phyloP scores from a whole-genome alignment of 2,329 filamentous ascomycete genomes.

The Xylaria hypoxylon region DNA sequence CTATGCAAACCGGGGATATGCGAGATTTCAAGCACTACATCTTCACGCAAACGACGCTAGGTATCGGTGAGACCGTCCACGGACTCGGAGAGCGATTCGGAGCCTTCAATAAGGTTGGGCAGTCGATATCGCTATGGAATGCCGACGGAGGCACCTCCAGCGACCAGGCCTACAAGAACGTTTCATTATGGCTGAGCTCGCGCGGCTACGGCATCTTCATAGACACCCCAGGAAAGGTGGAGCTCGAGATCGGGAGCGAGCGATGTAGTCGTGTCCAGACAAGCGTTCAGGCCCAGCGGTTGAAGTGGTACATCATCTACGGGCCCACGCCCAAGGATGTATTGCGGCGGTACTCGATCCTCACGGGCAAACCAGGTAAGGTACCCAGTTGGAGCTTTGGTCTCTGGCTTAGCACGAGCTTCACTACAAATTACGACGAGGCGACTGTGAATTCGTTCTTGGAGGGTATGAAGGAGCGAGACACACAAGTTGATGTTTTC shows the following conservation, averaged over 20 bases:
- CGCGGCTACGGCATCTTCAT: conserved; percentile 83
- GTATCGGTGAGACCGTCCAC: conserved; percentile 75
- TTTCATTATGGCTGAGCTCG: conserved; percentile 76
- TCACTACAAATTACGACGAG: conserved; percentile 80
- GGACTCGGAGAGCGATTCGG: conserved; percentile 83
- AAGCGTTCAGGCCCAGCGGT: conserved; percentile 73
- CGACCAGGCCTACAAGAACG: conserved; percentile 79
- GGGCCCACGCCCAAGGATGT: conserved; percentile 79
- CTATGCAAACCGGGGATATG: conserved; percentile 66
- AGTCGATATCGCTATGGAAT: conserved; percentile 74
- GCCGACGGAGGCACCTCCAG: conserved; percentile 73
- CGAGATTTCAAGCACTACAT: conserved; percentile 65
- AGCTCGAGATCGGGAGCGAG: conserved; percentile 80
- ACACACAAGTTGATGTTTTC: conserved; percentile 76
- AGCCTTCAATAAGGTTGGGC: conserved; percentile 80
- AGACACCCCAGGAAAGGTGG: conserved; percentile 75
- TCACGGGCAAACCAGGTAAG: conserved; percentile 73
- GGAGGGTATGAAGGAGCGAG: conserved; percentile 73
- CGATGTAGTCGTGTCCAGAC: conserved; percentile 77
- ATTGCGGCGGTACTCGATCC: conserved; percentile 71
- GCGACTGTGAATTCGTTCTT: conserved; percentile 75
- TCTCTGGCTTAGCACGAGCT: conserved; percentile 81
- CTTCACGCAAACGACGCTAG: conserved; percentile 66
- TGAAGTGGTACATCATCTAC: conserved; percentile 81
- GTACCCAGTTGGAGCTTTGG: conserved; percentile 81